phyloP scores from a whole-genome alignment of 192 early-diverging fungal species.

The Helicostylum pulchrum region DNA sequence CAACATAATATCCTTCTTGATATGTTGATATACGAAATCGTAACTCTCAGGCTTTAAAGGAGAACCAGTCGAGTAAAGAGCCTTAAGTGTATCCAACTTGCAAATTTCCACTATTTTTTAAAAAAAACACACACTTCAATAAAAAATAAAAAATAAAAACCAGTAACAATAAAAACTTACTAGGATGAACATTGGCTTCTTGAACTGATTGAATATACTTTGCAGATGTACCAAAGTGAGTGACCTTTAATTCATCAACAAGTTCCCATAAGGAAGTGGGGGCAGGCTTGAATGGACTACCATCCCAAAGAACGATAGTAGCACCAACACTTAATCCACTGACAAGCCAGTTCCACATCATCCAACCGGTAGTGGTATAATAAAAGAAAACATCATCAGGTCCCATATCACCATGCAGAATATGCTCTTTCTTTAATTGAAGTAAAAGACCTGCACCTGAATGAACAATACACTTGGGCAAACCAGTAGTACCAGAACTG shows the following conservation, averaged over 20 bases:
- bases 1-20: slow-evolving; percentile 83
- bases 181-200: slow-evolving; percentile 67
- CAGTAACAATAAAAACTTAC: slow-evolving; percentile 9
- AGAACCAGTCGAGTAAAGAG: slow-evolving; percentile 92
- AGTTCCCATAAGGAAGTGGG: slow-evolving; percentile 74
- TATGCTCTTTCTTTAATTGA: slow-evolving; percentile 93
- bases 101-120: slow-evolving; percentile 43
- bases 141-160: not conserved
- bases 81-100: slow-evolving; percentile 60
- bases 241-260: slow-evolving; percentile 70
- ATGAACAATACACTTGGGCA: slow-evolving; percentile 97
- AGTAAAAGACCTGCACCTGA: slow-evolving; percentile 86
- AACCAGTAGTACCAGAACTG: slow-evolving; percentile 91
- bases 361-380: slow-evolving; percentile 91
- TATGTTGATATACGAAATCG: slow-evolving; percentile 84
- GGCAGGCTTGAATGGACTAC: slow-evolving; percentile 89
- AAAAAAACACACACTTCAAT: not conserved
- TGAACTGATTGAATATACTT: slow-evolving; percentile 92
- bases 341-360: slow-evolving; percentile 99
- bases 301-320: slow-evolving; percentile 87
- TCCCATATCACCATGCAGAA: slow-evolving; percentile 77
- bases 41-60: slow-evolving; percentile 90
- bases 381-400: slow-evolving; percentile 84
- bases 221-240: slow-evolving; percentile 90
- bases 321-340: slow-evolving; percentile 73